These are phyloP conservation scores for Metarhizium robertsii DNA, from an alignment of 2,329 filamentous ascomycete species.

Conservation along the genomic window DNA sequence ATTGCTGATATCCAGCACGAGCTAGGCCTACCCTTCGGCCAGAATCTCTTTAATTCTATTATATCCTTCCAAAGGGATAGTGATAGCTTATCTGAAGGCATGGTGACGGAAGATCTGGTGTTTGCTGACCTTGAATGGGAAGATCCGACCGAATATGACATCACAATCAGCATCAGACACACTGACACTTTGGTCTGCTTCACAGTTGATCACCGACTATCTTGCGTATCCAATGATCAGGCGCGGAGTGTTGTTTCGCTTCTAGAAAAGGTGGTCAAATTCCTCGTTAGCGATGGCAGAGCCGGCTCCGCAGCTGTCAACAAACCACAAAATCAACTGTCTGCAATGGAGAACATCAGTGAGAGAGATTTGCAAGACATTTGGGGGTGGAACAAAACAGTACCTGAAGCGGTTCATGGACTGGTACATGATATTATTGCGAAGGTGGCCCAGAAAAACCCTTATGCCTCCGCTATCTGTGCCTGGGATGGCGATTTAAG, in stretches of 20 bases:
- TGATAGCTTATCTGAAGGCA: not conserved
- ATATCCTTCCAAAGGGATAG: conserved; percentile 19
- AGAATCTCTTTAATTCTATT: conserved; percentile 21
- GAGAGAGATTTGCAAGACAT: not conserved
- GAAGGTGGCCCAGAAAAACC: not conserved
- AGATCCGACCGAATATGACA: conserved; percentile 16
- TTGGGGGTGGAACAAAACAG: not conserved
- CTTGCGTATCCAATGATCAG: not conserved
- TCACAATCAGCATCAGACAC: conserved; percentile 13
- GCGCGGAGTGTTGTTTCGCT: conserved; percentile 1
- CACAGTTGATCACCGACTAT: conserved; percentile 1
- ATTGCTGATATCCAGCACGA: conserved; percentile 34
- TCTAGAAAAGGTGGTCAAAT: conserved; percentile 1
- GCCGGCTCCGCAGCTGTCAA: not conserved
- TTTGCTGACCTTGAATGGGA: conserved; percentile 8
- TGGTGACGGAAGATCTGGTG: not conserved
- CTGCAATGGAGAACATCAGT: not conserved
- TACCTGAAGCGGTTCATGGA: not conserved
- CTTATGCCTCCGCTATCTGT: conserved; percentile 5
- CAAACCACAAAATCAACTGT: not conserved
- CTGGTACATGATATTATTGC: conserved; percentile 1
- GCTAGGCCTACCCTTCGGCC: conserved; percentile 11
- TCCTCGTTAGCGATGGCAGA: not conserved
- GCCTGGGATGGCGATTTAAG: conserved; percentile 19
- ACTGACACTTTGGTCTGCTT: not conserved